Conservation (phyloP, 371 early-diverging fungal species). For the Mucor lusitanicus region DNA sequence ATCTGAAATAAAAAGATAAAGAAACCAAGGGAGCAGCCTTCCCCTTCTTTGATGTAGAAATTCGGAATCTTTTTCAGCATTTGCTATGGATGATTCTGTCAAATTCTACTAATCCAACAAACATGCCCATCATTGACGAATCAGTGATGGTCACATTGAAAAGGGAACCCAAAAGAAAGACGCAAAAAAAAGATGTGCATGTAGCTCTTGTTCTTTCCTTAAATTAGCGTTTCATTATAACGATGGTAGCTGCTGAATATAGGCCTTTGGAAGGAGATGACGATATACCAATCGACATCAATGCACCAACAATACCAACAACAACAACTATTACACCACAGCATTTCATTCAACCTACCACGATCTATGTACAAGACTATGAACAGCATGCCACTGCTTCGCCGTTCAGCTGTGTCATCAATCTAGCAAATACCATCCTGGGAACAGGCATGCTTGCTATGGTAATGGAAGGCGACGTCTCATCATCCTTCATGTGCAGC, state of each 20-base stretch:
- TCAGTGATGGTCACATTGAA: not conserved
- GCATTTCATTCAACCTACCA: slow-evolving; percentile 2
- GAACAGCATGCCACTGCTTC: slow-evolving; percentile 38
- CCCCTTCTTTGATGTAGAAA: not conserved
- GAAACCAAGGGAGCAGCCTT: not conserved
- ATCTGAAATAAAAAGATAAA: not conserved
- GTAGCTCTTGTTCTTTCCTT: not conserved
- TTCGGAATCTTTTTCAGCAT: not conserved
- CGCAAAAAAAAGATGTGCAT: not conserved
- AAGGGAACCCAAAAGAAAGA: not conserved
- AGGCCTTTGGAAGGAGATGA: slow-evolving; percentile 1
- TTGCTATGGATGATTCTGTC: not conserved
- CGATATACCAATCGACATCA: not conserved
- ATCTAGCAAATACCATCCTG: slow-evolving; percentile 92
- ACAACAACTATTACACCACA: not conserved
- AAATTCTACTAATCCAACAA: not conserved
- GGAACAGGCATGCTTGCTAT: slow-evolving; percentile 97
- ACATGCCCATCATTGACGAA: not conserved
- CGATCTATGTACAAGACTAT: slow-evolving; percentile 17
- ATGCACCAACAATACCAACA: not conserved
- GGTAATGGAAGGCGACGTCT: slow-evolving; percentile 47
- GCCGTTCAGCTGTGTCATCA: slow-evolving; percentile 56
- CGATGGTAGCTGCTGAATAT: slow-evolving; percentile 7
- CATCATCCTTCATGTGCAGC: not conserved
- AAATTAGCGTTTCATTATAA: not conserved